phyloP scores from a whole-genome alignment of 148 eudicot species.

The Hydrangea macrophylla region DNA sequence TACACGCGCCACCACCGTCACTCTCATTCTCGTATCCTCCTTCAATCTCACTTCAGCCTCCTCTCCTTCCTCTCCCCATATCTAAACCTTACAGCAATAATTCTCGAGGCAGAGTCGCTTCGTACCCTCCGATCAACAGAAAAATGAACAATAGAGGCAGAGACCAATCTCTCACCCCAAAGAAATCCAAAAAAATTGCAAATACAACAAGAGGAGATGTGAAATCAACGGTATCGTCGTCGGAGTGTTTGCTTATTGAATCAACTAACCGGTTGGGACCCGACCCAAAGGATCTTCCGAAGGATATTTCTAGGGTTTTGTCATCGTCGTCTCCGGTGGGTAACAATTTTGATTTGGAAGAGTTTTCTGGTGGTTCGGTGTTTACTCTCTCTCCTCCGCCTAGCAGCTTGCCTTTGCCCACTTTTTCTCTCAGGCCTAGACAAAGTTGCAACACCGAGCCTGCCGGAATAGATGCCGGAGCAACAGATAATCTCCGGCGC shows the following conservation, averaged over 20 bases:
- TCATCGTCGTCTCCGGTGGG: constrained; percentile 9
- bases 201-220: neutral
- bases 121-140: constrained; percentile 27
- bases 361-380: constrained; percentile 24
- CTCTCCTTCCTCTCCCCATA: constrained; percentile 47
- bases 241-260: neutral
- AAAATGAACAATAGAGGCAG: constrained; percentile 9
- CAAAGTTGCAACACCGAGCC: constrained; percentile 48
- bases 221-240: neutral
- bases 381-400: constrained; percentile 67
- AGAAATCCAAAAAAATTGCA: constrained; percentile 22
- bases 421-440: constrained; percentile 57
- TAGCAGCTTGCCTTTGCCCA: constrained; percentile 84
- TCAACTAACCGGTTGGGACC: constrained; percentile 20
- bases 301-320: constrained; percentile 22
- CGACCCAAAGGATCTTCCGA: constrained; percentile 36
- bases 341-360: neutral
- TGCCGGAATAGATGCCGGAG: constrained; percentile 35
- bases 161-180: constrained; percentile 16
- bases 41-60: constrained; percentile 24
- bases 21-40: constrained; percentile 25
- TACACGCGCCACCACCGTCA: constrained; percentile 20
- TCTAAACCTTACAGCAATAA: constrained; percentile 12
- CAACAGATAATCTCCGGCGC: constrained; percentile 50
- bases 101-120: constrained; percentile 17